A percentile compares a stretch with the other conserved stretches of the same genome.
These are phyloP conservation scores for Neolentinus lepideus DNA, from an alignment of 1,284 basidiomycete genomes.

Conservation along the genomic window DNA sequence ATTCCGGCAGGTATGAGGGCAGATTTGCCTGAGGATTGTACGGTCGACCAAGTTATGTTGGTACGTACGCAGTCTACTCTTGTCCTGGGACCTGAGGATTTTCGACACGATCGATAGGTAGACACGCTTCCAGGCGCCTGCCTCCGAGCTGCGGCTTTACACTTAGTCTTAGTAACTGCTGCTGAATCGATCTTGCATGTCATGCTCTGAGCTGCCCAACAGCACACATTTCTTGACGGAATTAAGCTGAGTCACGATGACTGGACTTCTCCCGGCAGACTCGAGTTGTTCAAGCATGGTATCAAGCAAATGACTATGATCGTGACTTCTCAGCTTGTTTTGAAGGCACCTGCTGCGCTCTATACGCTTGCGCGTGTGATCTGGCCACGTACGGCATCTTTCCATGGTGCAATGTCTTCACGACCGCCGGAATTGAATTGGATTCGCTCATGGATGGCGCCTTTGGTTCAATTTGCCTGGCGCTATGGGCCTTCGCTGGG, in stretches of 20 bases:
- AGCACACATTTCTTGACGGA: slow-evolving; percentile 32
- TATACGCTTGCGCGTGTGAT: slow-evolving; percentile 41
- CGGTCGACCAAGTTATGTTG: slow-evolving; percentile 35
- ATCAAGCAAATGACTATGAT: slow-evolving; percentile 33
- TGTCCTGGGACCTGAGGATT: neutral
- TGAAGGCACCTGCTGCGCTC: slow-evolving; percentile 30
- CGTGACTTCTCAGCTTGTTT: slow-evolving; percentile 13
- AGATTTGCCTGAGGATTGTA: slow-evolving; percentile 33
- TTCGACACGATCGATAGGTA: slow-evolving; percentile 23
- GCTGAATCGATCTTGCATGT: too few species aligned
- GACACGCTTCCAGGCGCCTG: slow-evolving; percentile 33
- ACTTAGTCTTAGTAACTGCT: too few species aligned
- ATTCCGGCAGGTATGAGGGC: slow-evolving; percentile 22
- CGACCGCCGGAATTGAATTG: slow-evolving; percentile 30
- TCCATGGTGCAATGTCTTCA: slow-evolving; percentile 37
- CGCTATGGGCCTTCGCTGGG: slow-evolving; percentile 31
- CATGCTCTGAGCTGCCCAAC: slow-evolving; percentile 26
- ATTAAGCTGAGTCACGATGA: slow-evolving; percentile 30
- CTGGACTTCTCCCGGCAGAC: slow-evolving; percentile 32
- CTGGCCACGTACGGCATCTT: slow-evolving; percentile 28
- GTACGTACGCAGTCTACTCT: slow-evolving; percentile 16
- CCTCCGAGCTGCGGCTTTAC: slow-evolving; percentile 25
- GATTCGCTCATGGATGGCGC: slow-evolving; percentile 39
- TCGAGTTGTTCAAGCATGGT: slow-evolving; percentile 37
- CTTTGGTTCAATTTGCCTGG: slow-evolving; percentile 36